These are phyloP conservation scores for Fraxinus greggii DNA, from an alignment of 305 asterid genomes.

Conservation along the genomic window DNA sequence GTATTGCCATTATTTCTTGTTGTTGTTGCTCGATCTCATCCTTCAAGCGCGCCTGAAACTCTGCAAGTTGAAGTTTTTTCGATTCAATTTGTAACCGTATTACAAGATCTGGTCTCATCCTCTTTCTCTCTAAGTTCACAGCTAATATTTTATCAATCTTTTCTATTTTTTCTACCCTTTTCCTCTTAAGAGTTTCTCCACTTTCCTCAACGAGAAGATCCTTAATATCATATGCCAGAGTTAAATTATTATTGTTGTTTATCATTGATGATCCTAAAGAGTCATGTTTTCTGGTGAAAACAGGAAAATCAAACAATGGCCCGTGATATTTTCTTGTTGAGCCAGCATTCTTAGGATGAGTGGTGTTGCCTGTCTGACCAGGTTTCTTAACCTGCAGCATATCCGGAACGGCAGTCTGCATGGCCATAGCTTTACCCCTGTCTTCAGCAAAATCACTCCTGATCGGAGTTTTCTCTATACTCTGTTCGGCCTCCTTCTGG, in stretches of 20 bases:
- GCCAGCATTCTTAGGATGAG: constrained; percentile 72
- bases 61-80: constrained; percentile 84
- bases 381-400: constrained; percentile 61
- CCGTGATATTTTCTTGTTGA: constrained; percentile 89
- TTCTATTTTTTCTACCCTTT: constrained; percentile 59
- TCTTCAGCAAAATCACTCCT: constrained; percentile 63
- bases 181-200: constrained; percentile 55
- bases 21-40: constrained; percentile 94
- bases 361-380: constrained; percentile 49
- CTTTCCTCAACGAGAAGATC: constrained; percentile 69
- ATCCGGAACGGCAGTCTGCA: constrained; percentile 53
- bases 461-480: constrained; percentile 44
- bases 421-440: constrained; percentile 71
- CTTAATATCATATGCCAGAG: constrained; percentile 71
- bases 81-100: constrained; percentile 85
- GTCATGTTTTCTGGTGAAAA: constrained; percentile 88
- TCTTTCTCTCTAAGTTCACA: constrained; percentile 89
- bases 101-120: constrained; percentile 87
- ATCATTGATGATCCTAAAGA: constrained; percentile 72
- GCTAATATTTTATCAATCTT: constrained; percentile 71
- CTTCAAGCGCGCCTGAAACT: constrained; percentile 81
- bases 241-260: constrained; percentile 69
- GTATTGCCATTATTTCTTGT: constrained; percentile 95
- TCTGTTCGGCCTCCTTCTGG: constrained; percentile 58
- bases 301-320: constrained; percentile 94